Evolutionary conservation across 2,329 filamentous ascomycete species (phyloP).

Genomic region (Aspergillus fumigatus): DNA sequence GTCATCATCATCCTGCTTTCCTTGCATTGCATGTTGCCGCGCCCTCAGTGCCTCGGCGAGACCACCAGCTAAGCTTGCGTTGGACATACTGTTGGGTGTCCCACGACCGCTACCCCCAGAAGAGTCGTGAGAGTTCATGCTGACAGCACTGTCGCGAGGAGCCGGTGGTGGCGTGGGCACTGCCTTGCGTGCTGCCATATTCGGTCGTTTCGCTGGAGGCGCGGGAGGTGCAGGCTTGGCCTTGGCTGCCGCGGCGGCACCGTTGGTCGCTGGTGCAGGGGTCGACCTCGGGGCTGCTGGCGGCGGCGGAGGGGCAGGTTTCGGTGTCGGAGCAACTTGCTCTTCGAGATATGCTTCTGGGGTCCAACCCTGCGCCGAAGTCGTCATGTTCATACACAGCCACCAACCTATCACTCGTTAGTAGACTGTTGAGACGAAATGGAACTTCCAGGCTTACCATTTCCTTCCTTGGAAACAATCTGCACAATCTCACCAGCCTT

Average conservation of each 20-base stretch:
- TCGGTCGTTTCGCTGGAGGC: constrained; percentile 76
- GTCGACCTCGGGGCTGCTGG: constrained; percentile 45
- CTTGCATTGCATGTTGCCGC: constrained; percentile 71
- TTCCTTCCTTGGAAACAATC: constrained; percentile 89
- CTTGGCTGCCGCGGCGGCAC: constrained; percentile 39
- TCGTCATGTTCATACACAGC: constrained; percentile 71
- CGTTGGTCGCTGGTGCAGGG: constrained; percentile 61
- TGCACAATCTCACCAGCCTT: constrained; percentile 75
- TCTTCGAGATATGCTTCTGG: constrained; percentile 94
- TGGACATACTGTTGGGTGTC: constrained; percentile 57
- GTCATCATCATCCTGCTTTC: constrained; percentile 63
- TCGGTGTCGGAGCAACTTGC: constrained; percentile 51
- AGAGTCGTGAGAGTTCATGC: constrained; percentile 48
- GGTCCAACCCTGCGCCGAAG: constrained; percentile 80
- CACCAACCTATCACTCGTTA: constrained; percentile 71
- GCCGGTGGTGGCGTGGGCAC: constrained; percentile 60
- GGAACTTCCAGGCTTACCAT: constrained; percentile 60
- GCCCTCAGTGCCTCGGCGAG: constrained; percentile 74
- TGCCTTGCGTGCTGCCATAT: constrained; percentile 63
- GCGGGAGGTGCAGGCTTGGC: constrained; percentile 69
- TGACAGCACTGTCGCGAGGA: constrained; percentile 62
- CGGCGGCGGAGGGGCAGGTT: constrained; percentile 53
- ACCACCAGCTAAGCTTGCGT: constrained; percentile 64
- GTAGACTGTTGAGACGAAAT: constrained; percentile 9
- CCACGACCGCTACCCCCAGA: constrained; percentile 62